Conservation (phyloP, 345 rosid species). For the Aurinia saxatilis region DNA sequence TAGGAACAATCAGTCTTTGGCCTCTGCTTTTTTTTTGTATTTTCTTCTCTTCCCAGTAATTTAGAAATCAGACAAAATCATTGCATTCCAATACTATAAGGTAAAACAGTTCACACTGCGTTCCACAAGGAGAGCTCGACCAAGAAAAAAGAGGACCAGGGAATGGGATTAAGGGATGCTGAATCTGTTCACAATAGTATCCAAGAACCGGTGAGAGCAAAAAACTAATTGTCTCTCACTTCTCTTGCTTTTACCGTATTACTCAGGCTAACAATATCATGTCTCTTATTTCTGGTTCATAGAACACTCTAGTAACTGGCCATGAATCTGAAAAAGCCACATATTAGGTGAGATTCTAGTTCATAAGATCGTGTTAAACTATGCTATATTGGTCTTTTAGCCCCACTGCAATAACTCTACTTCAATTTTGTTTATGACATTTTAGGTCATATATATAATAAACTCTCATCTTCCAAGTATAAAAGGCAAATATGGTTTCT, state of each 20-base stretch:
- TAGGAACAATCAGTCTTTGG: too few relatives aligned
- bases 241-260: too few relatives aligned
- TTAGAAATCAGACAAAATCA: too few relatives aligned
- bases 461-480: neutral
- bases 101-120: too few relatives aligned
- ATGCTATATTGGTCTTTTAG: too few relatives aligned
- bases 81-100: too few relatives aligned
- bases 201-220: slow-evolving; percentile 39
- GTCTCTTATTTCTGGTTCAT: slow-evolving; percentile 1
- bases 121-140: slow-evolving; percentile 37
- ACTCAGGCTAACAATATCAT: neutral
- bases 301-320: slow-evolving; percentile 20
- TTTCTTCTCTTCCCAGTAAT: too few relatives aligned
- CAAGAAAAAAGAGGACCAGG: slow-evolving; percentile 39
- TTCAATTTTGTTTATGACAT: neutral
- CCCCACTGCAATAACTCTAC: slow-evolving; percentile 15
- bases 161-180: slow-evolving; percentile 25
- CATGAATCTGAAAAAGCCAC: slow-evolving; percentile 4
- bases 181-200: slow-evolving; percentile 32
- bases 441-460: slow-evolving; percentile 17
- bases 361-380: slow-evolving; percentile 1
- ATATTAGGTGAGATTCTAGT: slow-evolving; percentile 16
- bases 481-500: neutral
- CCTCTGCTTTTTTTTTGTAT: too few relatives aligned
- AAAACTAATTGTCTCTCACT: neutral